A percentile compares a stretch with the other conserved stretches of the same genome.
Evolutionary conservation across 2,329 filamentous ascomycete genomes (phyloP).

Genomic region (Colletotrichum sp.): DNA sequence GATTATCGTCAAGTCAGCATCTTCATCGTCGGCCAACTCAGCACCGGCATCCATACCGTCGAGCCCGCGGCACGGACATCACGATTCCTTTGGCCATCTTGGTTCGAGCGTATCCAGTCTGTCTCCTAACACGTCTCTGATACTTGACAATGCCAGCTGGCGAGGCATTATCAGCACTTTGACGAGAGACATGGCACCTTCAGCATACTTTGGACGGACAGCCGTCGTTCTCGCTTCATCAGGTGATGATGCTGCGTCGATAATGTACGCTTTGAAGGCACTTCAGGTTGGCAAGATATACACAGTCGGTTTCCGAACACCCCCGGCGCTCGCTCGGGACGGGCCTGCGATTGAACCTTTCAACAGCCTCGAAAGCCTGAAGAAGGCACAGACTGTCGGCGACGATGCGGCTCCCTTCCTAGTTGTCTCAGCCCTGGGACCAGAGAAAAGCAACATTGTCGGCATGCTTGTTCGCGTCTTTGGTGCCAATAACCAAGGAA

Average conservation of each 20-base stretch:
- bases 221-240: constrained; percentile 78
- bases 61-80: constrained; percentile 46
- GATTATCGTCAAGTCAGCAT: constrained; percentile 67
- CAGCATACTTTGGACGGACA: constrained; percentile 77
- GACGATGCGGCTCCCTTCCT: constrained; percentile 72
- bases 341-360: constrained; percentile 77
- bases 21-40: constrained; percentile 47
- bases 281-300: constrained; percentile 81
- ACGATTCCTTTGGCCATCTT: constrained; percentile 22
- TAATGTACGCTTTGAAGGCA: constrained; percentile 79
- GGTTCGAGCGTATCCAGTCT: constrained; percentile 30
- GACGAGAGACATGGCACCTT: constrained; percentile 81
- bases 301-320: constrained; percentile 79
- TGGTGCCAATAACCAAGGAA: constrained; percentile 46
- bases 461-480: constrained; percentile 80
- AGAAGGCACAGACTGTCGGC: constrained; percentile 54
- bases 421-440: constrained; percentile 78
- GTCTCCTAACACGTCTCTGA: constrained; percentile 58
- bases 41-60: constrained; percentile 53
- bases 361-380: constrained; percentile 72
- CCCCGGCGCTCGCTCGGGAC: constrained; percentile 65
- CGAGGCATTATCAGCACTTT: constrained; percentile 84
- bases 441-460: constrained; percentile 80
- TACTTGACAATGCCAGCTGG: constrained; percentile 86
- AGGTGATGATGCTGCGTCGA: constrained; percentile 77